Percentiles rank a stretch among this genome's conserved stretches.
Evolutionary conservation across 257 asterid species (phyloP).

Genomic region (Agastache rugosa): DNA sequence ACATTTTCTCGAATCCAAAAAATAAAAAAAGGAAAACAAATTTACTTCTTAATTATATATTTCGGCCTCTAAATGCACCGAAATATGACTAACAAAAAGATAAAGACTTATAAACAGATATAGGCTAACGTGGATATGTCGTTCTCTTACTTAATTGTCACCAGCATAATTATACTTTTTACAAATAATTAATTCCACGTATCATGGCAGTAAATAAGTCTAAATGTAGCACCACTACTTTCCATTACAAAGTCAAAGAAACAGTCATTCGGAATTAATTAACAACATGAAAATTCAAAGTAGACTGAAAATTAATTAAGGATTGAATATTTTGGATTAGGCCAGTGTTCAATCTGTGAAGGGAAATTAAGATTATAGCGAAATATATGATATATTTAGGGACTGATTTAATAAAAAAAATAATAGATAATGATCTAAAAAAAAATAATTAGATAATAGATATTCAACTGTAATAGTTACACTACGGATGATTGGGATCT

Average conservation of each 20-base stretch:
- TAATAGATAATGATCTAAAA: no score
- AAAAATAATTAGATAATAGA: background rate
- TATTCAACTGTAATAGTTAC: no score
- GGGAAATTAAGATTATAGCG: background rate
- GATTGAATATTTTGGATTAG: no score
- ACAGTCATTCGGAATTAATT: constrained; percentile 8
- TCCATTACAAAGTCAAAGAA: constrained; percentile 12
- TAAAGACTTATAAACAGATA: no score
- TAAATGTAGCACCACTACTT: constrained; percentile 6
- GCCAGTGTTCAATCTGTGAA: background rate
- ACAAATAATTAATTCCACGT: constrained; percentile 24
- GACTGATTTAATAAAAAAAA: no score
- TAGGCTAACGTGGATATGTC: background rate
- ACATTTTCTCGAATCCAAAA: no score
- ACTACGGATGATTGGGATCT: no score
- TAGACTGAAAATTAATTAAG: background rate
- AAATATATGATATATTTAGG: background rate
- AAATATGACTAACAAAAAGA: no score
- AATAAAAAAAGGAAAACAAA: no score
- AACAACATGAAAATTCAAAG: constrained; percentile 1
- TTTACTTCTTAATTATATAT: background rate
- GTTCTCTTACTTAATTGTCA: background rate
- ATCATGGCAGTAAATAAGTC: constrained; percentile 32
- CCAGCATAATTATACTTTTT: background rate
- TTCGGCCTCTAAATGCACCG: no score